Conservation (phyloP, 805 yeast genomes). For the Ogataea siamensis region DNA sequence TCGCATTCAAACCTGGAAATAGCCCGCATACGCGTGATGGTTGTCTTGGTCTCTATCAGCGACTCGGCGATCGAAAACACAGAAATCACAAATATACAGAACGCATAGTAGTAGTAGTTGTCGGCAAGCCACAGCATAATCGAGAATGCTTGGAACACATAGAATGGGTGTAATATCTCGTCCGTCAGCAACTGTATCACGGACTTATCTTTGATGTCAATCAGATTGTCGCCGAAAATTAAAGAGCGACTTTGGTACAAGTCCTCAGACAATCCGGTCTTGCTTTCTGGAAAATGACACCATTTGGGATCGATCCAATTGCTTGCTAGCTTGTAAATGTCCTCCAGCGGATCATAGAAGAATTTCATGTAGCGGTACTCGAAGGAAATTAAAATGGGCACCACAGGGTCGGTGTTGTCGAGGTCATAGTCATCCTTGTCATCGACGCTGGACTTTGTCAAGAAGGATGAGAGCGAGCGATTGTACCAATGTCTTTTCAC, state of each 20-base stretch:
- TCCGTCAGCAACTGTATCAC: conserved; percentile 64
- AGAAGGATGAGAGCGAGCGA: conserved; percentile 67
- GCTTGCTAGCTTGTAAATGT: conserved; percentile 75
- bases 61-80: conserved; percentile 76
- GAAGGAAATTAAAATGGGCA: conserved; percentile 69
- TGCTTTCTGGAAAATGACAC: conserved; percentile 54
- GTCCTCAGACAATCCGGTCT: conserved; percentile 70
- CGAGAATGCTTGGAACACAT: conserved; percentile 90
- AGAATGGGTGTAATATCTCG: conserved; percentile 93
- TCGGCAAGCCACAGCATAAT: conserved; percentile 90
- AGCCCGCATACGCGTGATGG: conserved; percentile 67
- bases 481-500: conserved; percentile 64
- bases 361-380: conserved; percentile 81
- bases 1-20: conserved; percentile 75
- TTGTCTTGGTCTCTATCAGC: conserved; percentile 77
- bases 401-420: conserved; percentile 54
- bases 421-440: conserved; percentile 19
- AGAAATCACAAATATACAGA: conserved; percentile 87
- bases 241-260: conserved; percentile 62
- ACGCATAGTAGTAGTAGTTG: conserved; percentile 89
- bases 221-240: conserved; percentile 76
- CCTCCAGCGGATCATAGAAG: conserved; percentile 83
- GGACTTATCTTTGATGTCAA: conserved; percentile 75
- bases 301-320: conserved; percentile 87
- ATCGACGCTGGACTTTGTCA: conserved; percentile 34